Evolutionary conservation across 352 stramenopile species (phyloP).

Genomic region (Pythium insidiosum): DNA sequence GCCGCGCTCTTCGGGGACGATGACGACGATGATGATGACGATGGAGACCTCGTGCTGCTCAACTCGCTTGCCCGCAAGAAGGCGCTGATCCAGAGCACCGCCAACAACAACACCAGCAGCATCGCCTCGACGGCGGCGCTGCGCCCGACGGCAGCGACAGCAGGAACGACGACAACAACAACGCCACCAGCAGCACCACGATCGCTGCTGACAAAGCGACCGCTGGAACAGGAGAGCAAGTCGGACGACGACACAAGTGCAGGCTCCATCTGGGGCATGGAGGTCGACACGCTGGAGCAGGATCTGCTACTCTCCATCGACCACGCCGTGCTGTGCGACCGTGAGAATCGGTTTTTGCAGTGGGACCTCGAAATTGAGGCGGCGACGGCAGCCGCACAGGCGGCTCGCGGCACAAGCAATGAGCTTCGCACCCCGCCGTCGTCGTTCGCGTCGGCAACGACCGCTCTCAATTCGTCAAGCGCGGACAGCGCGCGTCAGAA

Average conservation of each 20-base stretch:
- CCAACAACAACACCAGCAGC: no score
- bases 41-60: conserved; percentile 8
- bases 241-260: conserved; percentile 34
- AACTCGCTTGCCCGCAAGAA: conserved; percentile 12
- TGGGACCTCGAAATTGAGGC: conserved; percentile 62
- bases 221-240: conserved; percentile 11
- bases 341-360: conserved; percentile 73
- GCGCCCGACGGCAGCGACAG: background rate
- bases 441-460: background rate
- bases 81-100: background rate
- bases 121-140: no score
- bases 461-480: background rate
- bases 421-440: conserved; percentile 10
- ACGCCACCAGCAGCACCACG: background rate
- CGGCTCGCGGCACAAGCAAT: conserved; percentile 15
- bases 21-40: conserved; percentile 15
- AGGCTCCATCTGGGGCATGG: conserved; percentile 52
- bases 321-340: conserved; percentile 70
- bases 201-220: conserved; percentile 28
- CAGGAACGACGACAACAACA: background rate
- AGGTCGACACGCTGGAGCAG: conserved; percentile 59
- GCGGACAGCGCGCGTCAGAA: conserved; percentile 9
- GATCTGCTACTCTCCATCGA: conserved; percentile 71
- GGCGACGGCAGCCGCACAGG: conserved; percentile 16
- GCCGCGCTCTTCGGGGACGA: conserved; percentile 44